phyloP scores from a whole-genome alignment of 169 alveolate species.

The Cryptosporidium muris region DNA sequence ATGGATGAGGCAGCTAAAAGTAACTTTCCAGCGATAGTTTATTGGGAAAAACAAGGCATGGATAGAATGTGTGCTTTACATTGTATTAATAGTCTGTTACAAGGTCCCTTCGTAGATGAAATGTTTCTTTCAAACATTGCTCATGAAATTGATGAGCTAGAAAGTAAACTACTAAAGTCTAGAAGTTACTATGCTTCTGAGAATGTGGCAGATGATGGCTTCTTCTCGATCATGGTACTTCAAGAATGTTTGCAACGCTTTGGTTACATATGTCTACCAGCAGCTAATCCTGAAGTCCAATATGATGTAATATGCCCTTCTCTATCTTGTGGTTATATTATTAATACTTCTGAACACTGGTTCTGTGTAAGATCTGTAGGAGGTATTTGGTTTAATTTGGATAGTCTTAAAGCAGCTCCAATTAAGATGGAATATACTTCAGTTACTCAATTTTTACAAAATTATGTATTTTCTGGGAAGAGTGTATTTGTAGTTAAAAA shows the following conservation, averaged over 20 bases:
- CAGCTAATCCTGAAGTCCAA: slow-evolving; percentile 71
- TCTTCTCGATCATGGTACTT: slow-evolving; percentile 78
- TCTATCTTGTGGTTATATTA: slow-evolving; percentile 80
- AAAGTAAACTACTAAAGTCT: slow-evolving; percentile 26
- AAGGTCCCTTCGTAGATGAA: slow-evolving; percentile 82
- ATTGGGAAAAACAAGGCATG: slow-evolving; percentile 90
- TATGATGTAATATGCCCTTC: slow-evolving; percentile 66
- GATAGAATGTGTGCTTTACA: slow-evolving; percentile 89
- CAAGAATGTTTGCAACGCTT: slow-evolving; percentile 79
- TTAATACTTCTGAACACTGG: slow-evolving; percentile 83
- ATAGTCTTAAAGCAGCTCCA: slow-evolving; percentile 80
- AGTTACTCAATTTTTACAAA: slow-evolving; percentile 25
- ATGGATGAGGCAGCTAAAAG: background rate
- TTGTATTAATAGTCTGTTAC: slow-evolving; percentile 85
- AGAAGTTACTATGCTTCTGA: slow-evolving; percentile 72
- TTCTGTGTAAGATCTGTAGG: slow-evolving; percentile 78
- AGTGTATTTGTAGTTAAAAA: slow-evolving; percentile 62
- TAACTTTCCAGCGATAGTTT: slow-evolving; percentile 72
- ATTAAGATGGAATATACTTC: slow-evolving; percentile 70
- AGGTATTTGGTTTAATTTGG: slow-evolving; percentile 82
- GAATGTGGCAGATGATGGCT: slow-evolving; percentile 81
- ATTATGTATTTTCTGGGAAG: slow-evolving; percentile 40
- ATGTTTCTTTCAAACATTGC: slow-evolving; percentile 79
- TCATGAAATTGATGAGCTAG: slow-evolving; percentile 78
- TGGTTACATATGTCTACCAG: slow-evolving; percentile 78